Evolutionary conservation across 176 grass and related monocot genomes (phyloP), one percentile per base, ranked within the genome.

Genomic region (Triticum urartu): DNA sequence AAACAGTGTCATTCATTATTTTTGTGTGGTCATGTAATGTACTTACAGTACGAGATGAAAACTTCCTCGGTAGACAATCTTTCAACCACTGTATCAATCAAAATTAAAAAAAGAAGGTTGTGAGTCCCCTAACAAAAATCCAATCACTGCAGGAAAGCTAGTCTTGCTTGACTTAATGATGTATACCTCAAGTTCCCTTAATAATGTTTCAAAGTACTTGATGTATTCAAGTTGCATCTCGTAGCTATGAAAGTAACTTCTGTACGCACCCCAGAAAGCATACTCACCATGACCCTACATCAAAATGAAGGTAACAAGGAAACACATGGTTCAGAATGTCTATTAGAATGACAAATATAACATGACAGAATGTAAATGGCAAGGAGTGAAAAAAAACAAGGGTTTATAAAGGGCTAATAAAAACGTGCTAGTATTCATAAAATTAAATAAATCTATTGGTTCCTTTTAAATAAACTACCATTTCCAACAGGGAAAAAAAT

Each of bases 1-100:
- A 22, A 75, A 75, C n/a, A 86, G 7, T 48, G 6, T 4, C 6
- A 8, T 52, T 52, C 40, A 81, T 52, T 3, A 81, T 52, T 50
- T n/a, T 45, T 50, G 26, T 84, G 8, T 84, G 13, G 25, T 38
- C 72, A 28, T 50, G 25, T 54, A 76, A 28, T 50, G 25, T 54
- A 76, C 75, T 75, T 78, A 59, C 84, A 75, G 25, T 58, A 86
- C 20, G 5, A 86, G 74, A 86, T 86, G 83, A 10, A 30, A 2
- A 1, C 4, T 20, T 65, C n/a, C 67, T 69, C 21, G 50, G 61
- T 34, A 85, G 73, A 67, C 64, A 85, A 17, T 68, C 43, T 85
- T 85, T 35, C 84, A 86, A 78, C 84, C 74, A 86, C 84, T 86
- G 63, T 78, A 34, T 36, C 42, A 8, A 78, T 50, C 4, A 50